phyloP scores from a whole-genome alignment of 495 filamentous ascomycete genomes.

The Apiosordaria backusii region DNA sequence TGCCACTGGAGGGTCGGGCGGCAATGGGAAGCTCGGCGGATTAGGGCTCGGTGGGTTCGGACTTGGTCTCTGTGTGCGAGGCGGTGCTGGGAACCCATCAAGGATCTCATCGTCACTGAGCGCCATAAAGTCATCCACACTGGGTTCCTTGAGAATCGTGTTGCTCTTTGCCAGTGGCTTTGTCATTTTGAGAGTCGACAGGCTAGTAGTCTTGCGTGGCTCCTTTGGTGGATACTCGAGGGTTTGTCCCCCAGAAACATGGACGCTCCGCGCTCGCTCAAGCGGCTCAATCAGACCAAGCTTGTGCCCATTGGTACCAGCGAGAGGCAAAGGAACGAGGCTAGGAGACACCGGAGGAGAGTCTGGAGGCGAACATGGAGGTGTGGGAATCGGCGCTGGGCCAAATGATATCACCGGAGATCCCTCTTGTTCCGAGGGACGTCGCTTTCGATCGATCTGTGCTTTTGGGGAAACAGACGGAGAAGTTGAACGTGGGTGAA shows the following conservation, averaged over 20 bases:
- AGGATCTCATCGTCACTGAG: conserved; percentile 48
- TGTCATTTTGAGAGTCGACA: conserved; percentile 21
- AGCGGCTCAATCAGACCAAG: background rate
- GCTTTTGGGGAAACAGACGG: conserved; percentile 24
- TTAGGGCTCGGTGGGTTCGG: conserved; percentile 5
- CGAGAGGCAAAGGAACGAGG: conserved; percentile 19
- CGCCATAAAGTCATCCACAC: conserved; percentile 42
- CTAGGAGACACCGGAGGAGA: conserved; percentile 17
- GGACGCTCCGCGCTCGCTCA: background rate
- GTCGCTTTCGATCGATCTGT: conserved; percentile 15
- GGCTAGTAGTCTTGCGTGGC: conserved; percentile 22
- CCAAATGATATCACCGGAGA: background rate
- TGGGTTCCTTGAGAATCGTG: conserved; percentile 38
- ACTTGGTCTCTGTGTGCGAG: conserved; percentile 3
- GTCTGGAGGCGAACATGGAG: background rate
- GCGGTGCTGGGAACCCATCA: conserved; percentile 23
- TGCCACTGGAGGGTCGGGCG: conserved; percentile 16
- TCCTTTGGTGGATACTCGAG: background rate
- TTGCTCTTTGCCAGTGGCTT: conserved; percentile 6
- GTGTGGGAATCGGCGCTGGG: background rate
- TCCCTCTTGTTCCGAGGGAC: conserved; percentile 6
- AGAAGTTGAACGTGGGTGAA: conserved; percentile 13
- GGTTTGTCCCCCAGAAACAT: background rate
- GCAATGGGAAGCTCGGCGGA: conserved; percentile 20
- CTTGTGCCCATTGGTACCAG: background rate